These are phyloP conservation scores for Carex scoparia DNA, from an alignment of 176 grass and related monocot species.

Conservation along the genomic window DNA sequence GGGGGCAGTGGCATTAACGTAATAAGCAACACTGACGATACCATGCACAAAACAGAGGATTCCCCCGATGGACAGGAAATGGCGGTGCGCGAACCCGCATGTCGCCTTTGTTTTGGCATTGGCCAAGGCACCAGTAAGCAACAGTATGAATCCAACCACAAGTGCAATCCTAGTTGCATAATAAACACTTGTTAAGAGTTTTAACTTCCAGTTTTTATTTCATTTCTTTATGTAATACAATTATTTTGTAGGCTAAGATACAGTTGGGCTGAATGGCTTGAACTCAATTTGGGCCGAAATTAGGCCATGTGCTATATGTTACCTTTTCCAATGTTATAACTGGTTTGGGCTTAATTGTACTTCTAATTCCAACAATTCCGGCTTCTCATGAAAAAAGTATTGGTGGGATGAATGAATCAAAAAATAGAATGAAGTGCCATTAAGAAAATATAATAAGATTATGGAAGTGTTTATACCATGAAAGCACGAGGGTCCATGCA, in stretches of 20 bases:
- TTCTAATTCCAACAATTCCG: too few species aligned
- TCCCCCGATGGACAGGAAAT: slow-evolving; percentile 63
- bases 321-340: too few species aligned
- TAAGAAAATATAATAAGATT: background rate
- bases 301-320: too few species aligned
- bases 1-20: slow-evolving; percentile 41
- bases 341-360: too few species aligned
- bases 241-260: background rate
- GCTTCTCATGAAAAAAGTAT: too few species aligned
- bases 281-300: too few species aligned
- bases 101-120: slow-evolving; percentile 53
- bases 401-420: background rate
- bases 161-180: slow-evolving; percentile 46
- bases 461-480: slow-evolving; percentile 49
- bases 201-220: background rate
- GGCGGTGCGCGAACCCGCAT: slow-evolving; percentile 58
- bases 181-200: background rate
- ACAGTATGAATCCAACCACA: slow-evolving; percentile 58
- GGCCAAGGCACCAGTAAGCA: slow-evolving; percentile 67
- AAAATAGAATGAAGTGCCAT: background rate
- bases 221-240: too few species aligned
- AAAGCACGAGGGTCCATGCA: slow-evolving; percentile 53
- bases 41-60: slow-evolving; percentile 83
- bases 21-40: slow-evolving; percentile 60
- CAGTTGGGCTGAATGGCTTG: too few species aligned